These are phyloP conservation scores for Monilinia aucupariae DNA, from an alignment of 2,329 filamentous ascomycete genomes.

Conservation along the genomic window DNA sequence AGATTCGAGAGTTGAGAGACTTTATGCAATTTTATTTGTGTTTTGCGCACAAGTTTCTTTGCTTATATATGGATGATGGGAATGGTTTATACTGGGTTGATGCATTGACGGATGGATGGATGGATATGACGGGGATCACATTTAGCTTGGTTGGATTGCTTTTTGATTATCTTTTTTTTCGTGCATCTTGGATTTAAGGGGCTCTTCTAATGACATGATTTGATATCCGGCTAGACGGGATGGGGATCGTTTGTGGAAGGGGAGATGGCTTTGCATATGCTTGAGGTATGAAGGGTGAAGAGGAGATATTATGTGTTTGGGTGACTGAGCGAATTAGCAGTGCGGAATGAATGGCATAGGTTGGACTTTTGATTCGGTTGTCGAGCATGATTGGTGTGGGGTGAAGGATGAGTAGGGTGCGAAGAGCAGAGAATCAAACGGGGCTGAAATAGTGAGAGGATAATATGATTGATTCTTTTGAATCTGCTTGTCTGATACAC, in stretches of 20 bases:
- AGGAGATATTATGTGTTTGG: not conserved
- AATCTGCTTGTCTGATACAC: not conserved
- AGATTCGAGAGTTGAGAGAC: not conserved
- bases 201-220: slow-evolving; percentile 9
- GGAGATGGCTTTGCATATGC: not conserved
- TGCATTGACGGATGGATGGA: not conserved
- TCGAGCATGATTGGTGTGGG: not conserved
- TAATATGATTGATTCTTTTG: slow-evolving; percentile 1
- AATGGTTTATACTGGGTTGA: not conserved
- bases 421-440: not conserved
- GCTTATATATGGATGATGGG: not conserved
- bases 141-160: not conserved
- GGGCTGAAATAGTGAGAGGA: not conserved
- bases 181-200: not conserved
- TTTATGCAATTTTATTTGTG: not conserved
- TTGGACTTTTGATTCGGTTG: not conserved
- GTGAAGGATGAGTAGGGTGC: not conserved
- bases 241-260: not conserved
- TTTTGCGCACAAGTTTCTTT: not conserved
- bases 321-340: not conserved
- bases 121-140: not conserved
- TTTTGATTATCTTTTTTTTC: not conserved
- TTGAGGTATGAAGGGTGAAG: not conserved
- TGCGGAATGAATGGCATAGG: not conserved
- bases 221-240: slow-evolving; percentile 11